Evolutionary conservation across 225 moss, liverwort and hornwort genomes (phyloP).

Genomic region (Physcomitrellopsis africana): DNA sequence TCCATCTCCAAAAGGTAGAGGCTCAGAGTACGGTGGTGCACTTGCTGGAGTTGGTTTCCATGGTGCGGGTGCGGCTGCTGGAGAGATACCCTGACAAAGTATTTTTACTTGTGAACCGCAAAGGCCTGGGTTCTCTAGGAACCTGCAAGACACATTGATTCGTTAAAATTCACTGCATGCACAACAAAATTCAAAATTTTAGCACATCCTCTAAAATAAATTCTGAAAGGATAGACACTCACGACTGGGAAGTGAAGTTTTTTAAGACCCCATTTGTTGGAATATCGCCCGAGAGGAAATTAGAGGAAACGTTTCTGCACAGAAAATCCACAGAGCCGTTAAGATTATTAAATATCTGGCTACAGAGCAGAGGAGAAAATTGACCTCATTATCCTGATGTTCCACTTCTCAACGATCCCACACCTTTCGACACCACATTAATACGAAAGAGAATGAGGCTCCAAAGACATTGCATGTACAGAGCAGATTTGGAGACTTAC

Average conservation of each 20-base stretch:
- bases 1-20: constrained; percentile 38
- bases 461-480: constrained; percentile 10
- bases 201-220: neutral
- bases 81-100: constrained; percentile 38
- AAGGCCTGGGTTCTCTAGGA: constrained; percentile 71
- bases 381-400: constrained; percentile 1
- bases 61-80: constrained; percentile 40
- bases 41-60: constrained; percentile 29
- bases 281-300: constrained; percentile 73
- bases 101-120: constrained; percentile 81
- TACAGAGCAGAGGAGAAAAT: constrained; percentile 6
- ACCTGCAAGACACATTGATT: constrained; percentile 51
- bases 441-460: constrained; percentile 4
- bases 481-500: constrained; percentile 31
- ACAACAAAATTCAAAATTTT: constrained; percentile 4
- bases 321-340: constrained; percentile 21
- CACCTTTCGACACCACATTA: neutral
- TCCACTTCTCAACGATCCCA: constrained; percentile 9
- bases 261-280: constrained; percentile 63
- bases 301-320: constrained; percentile 76
- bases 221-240: constrained; percentile 33
- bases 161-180: constrained; percentile 9
- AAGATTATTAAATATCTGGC: constrained; percentile 4
- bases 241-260: constrained; percentile 64
- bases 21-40: constrained; percentile 50